Conservation (phyloP, 2,329 filamentous ascomycete genomes). For the Dactylonectria macrodidyma region DNA sequence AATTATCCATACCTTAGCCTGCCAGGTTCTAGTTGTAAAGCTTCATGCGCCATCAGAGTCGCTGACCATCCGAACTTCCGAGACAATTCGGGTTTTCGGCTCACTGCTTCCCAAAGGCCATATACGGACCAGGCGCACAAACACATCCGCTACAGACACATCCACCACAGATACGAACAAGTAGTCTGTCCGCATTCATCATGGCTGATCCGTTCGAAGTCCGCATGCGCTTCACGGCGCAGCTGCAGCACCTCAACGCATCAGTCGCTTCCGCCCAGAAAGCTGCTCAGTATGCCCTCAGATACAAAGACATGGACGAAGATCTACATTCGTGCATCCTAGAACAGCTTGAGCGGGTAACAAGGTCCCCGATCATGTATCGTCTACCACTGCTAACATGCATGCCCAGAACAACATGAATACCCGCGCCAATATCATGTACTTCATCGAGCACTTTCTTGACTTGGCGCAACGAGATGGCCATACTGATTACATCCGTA, state of each 20-base stretch:
- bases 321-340: slow-evolving; percentile 97
- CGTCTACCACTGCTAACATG: slow-evolving; percentile 24
- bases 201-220: slow-evolving; percentile 95
- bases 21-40: slow-evolving; percentile 33
- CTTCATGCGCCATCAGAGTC: slow-evolving; percentile 33
- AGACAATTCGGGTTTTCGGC: slow-evolving; percentile 25
- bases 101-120: slow-evolving; percentile 14
- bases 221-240: slow-evolving; percentile 94
- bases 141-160: not conserved
- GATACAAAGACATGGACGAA: slow-evolving; percentile 94
- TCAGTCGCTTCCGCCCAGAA: slow-evolving; percentile 91
- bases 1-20: slow-evolving; percentile 34
- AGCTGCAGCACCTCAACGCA: slow-evolving; percentile 92
- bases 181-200: slow-evolving; percentile 31
- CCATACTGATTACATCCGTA: slow-evolving; percentile 86
- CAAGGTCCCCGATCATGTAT: slow-evolving; percentile 11
- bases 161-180: not conserved
- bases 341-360: slow-evolving; percentile 89
- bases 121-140: not conserved
- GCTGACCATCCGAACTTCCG: slow-evolving; percentile 32
- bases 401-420: slow-evolving; percentile 89
- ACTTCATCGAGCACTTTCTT: slow-evolving; percentile 96
- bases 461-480: slow-evolving; percentile 85
- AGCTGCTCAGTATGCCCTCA: slow-evolving; percentile 94
- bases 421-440: slow-evolving; percentile 98